Evolutionary conservation across 768 basidiomycete species (phyloP).

Genomic region (Hericium rajendrae): DNA sequence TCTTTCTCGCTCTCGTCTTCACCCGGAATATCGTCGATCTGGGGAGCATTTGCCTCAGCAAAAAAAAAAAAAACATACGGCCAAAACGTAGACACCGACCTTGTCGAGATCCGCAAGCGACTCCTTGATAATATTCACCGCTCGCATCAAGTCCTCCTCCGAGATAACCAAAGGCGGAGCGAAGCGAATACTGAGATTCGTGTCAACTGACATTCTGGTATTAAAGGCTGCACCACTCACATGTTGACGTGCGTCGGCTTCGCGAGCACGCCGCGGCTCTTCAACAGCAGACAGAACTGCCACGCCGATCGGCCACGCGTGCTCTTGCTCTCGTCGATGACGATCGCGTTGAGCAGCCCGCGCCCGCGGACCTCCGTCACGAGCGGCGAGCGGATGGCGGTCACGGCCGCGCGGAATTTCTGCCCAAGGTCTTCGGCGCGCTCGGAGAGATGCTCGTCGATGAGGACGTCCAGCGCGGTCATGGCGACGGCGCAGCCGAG

Average conservation of each 20-base stretch:
- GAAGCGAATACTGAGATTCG: slow-evolving; percentile 70
- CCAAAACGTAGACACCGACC: slow-evolving; percentile 29
- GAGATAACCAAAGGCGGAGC: slow-evolving; percentile 92
- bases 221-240: slow-evolving; percentile 35
- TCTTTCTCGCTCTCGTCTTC: slow-evolving; percentile 54
- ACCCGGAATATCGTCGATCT: slow-evolving; percentile 55
- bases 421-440: slow-evolving; percentile 69
- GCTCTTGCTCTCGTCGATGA: slow-evolving; percentile 81
- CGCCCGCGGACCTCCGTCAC: slow-evolving; percentile 74
- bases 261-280: slow-evolving; percentile 84
- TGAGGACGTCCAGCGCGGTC: slow-evolving; percentile 84
- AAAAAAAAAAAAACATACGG: no score
- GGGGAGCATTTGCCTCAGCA: no score
- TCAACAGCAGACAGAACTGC: slow-evolving; percentile 90
- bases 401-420: slow-evolving; percentile 61
- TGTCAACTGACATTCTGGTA: not conserved
- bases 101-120: slow-evolving; percentile 74
- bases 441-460: slow-evolving; percentile 77
- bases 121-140: slow-evolving; percentile 66
- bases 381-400: slow-evolving; percentile 55
- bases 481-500: slow-evolving; percentile 94
- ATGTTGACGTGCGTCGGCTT: slow-evolving; percentile 96
- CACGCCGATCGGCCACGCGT: slow-evolving; percentile 78
- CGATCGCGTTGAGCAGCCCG: slow-evolving; percentile 87
- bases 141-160: slow-evolving; percentile 74